These are phyloP conservation scores for Begonia fuchsioides DNA, from an alignment of 306 rosid species.

Conservation along the genomic window DNA sequence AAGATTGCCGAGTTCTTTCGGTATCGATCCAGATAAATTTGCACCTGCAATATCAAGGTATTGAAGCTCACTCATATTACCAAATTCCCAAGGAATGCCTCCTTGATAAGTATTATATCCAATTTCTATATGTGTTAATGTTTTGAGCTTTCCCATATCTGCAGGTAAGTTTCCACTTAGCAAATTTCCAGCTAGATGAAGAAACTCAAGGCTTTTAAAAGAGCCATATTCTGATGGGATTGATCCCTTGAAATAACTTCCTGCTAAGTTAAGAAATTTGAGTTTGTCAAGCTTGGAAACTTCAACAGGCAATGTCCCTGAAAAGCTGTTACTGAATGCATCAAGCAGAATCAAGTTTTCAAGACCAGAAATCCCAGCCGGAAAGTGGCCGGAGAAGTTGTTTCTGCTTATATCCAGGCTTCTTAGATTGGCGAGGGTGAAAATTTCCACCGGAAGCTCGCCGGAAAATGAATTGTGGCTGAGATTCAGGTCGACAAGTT, in stretches of 20 bases:
- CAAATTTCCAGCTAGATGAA: conserved; percentile 77
- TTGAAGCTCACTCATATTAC: conserved; percentile 65
- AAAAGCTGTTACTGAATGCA: conserved; percentile 86
- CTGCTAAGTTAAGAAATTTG: conserved; percentile 63
- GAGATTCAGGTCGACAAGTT: conserved; percentile 54
- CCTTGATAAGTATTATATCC: conserved; percentile 68
- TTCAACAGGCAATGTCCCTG: conserved; percentile 56
- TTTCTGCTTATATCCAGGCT: conserved; percentile 70
- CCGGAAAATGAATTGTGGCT: conserved; percentile 70
- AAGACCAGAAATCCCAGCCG: conserved; percentile 39
- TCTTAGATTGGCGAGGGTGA: conserved; percentile 49
- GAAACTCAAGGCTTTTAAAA: conserved; percentile 60
- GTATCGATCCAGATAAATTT: conserved; percentile 58
- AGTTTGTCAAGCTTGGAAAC: conserved; percentile 42
- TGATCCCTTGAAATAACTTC: conserved; percentile 78
- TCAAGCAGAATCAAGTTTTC: conserved; percentile 38
- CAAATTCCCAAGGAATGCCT: conserved; percentile 51
- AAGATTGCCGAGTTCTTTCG: conserved; percentile 60
- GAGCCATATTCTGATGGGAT: conserved; percentile 78
- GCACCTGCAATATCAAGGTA: conserved; percentile 89
- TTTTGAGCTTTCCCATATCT: conserved; percentile 71
- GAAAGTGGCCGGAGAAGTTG: conserved; percentile 78
- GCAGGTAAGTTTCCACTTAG: conserved; percentile 57
- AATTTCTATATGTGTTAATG: conserved; percentile 81
- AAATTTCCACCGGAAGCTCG: conserved; percentile 42